These are phyloP conservation scores for Blastocystis sp. DNA, from an alignment of 352 stramenopile species.

Conservation along the genomic window DNA sequence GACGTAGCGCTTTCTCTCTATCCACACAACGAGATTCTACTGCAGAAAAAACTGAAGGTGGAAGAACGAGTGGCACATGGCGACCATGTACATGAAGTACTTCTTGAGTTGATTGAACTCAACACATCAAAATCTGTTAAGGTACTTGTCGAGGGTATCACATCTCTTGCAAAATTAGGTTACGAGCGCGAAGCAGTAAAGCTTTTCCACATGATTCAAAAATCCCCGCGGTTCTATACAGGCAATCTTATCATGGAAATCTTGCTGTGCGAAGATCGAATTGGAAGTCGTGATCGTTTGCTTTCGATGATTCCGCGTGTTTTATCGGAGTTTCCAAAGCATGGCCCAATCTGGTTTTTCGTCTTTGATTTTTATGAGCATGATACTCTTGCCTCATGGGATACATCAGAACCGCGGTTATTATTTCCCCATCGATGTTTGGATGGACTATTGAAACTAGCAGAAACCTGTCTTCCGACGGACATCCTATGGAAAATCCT, in stretches of 20 bases:
- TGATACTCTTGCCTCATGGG: background rate
- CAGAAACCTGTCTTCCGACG: background rate
- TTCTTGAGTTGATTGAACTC: slow-evolving; percentile 71
- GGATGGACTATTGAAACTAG: background rate
- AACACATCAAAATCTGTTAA: slow-evolving; percentile 76
- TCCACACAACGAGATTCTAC: slow-evolving; percentile 70
- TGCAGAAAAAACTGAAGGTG: slow-evolving; percentile 73
- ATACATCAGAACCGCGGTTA: background rate
- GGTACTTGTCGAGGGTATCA: slow-evolving; percentile 75
- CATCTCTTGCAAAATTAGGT: slow-evolving; percentile 74
- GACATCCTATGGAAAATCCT: slow-evolving; percentile 32
- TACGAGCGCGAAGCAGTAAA: slow-evolving; percentile 71
- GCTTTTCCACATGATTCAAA: background rate
- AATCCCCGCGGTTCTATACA: slow-evolving; percentile 68
- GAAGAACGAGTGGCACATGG: slow-evolving; percentile 73
- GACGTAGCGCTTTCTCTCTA: slow-evolving; percentile 72
- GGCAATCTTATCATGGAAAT: slow-evolving; percentile 76
- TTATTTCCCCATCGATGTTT: background rate
- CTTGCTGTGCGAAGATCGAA: slow-evolving; percentile 70
- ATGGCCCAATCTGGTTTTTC: slow-evolving; percentile 32
- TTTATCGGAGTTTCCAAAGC: slow-evolving; percentile 67
- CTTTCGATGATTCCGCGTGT: slow-evolving; percentile 74
- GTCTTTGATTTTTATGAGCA: slow-evolving; percentile 1
- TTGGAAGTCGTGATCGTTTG: slow-evolving; percentile 68
- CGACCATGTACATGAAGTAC: slow-evolving; percentile 68